Evolutionary conservation across 2,329 filamentous ascomycete genomes (phyloP).

Genomic region (Aspergillus floridensis): DNA sequence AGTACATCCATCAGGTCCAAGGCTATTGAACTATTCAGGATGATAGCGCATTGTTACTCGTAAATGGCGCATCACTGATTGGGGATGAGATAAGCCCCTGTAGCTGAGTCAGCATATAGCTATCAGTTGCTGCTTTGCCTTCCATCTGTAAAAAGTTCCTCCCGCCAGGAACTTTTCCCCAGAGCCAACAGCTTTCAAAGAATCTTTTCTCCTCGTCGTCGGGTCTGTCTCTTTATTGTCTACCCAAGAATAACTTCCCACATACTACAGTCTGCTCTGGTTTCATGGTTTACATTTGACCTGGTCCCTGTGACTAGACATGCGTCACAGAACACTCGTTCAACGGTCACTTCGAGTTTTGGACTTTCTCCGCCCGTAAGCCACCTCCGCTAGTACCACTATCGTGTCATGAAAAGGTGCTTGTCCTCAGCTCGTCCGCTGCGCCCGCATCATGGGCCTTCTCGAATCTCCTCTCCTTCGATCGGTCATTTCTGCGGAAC

Average conservation of each 20-base stretch:
- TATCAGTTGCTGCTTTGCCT: not conserved
- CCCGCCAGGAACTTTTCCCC: not conserved
- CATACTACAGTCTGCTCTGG: not conserved
- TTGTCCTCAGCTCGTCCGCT: slow-evolving; percentile 36
- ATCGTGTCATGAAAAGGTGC: slow-evolving; percentile 45
- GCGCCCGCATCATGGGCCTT: slow-evolving; percentile 31
- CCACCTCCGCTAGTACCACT: slow-evolving; percentile 24
- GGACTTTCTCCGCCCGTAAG: slow-evolving; percentile 27
- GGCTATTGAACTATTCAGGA: too few relatives aligned
- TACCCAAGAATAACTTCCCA: not conserved
- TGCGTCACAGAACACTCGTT: slow-evolving; percentile 25
- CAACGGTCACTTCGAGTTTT: slow-evolving; percentile 27
- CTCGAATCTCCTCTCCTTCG: slow-evolving; percentile 15
- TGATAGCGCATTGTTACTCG: too few relatives aligned
- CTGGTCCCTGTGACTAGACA: slow-evolving; percentile 20
- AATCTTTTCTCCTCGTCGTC: not conserved
- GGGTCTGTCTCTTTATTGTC: not conserved
- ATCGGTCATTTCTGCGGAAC: slow-evolving; percentile 4
- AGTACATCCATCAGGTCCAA: too few relatives aligned
- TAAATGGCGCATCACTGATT: slow-evolving; percentile 1
- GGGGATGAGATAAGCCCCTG: not conserved
- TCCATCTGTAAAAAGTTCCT: not conserved
- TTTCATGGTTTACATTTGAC: not conserved
- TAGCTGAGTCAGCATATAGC: not conserved
- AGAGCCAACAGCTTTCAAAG: not conserved